Evolutionary conservation across 208 protist genomes (phyloP), one percentile per base, ranked within the genome.

Genomic region (Acanthamoeba sp.): DNA sequence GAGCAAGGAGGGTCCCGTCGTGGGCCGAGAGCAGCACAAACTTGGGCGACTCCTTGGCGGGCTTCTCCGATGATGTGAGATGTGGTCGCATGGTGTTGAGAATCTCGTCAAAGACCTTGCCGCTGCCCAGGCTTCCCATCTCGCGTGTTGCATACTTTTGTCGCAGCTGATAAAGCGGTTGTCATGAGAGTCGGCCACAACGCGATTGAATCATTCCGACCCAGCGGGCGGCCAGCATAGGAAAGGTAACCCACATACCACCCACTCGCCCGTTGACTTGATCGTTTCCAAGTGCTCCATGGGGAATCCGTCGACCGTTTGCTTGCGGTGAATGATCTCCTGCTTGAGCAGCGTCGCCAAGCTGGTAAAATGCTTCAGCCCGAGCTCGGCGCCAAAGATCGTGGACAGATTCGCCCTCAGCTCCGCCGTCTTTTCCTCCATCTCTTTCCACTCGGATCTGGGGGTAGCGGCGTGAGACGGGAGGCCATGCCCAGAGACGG

Each of bases 141-240:
- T 87, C 42, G 29, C 71, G 32, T n/a, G 90, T 94, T 10, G 73
- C 45, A 87, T 69, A 94, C 73, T 94, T 94, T 48, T 85, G 66
- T 20, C 29, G 16, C 55, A 84, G n/a, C 90, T 94, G n/a, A n/a
- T n/a, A n/a, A n/a, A n/a, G 34, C 52, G 50, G 27, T 66, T 29
- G 18, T 24, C 29, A 82, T 29, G 32, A 82, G 29, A 27, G 27
- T 20, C 14, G 27, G 27, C 24, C 14, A 82, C 27, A 40, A 82
- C 14, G 29, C n/a, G 36, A 82, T 45, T 55, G n/a, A 18, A 91
- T 38, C 14, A 29, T 24, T 24, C 36, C 42, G 20, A 45, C 22
- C 22, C 22, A n/a, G n/a, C n/a, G n/a, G n/a, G n/a, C n/a, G n/a
- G n/a, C n/a, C n/a, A n/a, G n/a, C n/a, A n/a, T n/a, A n/a, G n/a